Base-by-base conservation (phyloP, 2,329 filamentous ascomycete species). In the Exophiala lecanii-corni region DNA sequence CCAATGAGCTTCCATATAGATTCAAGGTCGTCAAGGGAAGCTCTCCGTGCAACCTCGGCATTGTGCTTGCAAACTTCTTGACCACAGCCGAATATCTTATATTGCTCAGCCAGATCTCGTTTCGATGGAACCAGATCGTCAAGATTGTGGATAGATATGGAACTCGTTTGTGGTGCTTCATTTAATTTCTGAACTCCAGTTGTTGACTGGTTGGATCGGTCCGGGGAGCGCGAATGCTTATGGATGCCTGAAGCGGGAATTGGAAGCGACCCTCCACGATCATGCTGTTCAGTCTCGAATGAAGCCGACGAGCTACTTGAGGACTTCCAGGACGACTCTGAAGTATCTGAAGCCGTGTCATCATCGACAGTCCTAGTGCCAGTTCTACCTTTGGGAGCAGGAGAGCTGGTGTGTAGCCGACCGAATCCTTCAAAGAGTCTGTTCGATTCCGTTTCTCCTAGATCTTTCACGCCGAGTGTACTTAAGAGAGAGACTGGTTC, bases 21-120 rank as follows among this genome's bases (percentile, higher is more conserved):
- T 18, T 84, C 82, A 20, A 94, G 66, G 51, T 95, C 86, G 10
- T 72, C 62, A 50, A 79, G 76, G 3, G 83, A 86, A 54, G 84
- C 75, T 50, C 79, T 81, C 53, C 80, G 74, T 6, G 91, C 89
- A 34, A 94, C 80, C 1, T 68, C 67, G 6, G 89, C 86, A 62
- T 98, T 98, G 57, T 94, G 84, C 33, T 78, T 73, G 63, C 91
- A 97, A 3, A 95, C 80, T 26, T 84, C 77, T n/a, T 81, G 77
- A 1, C 85, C 84, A 48, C 89, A 81, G 3, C 89, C 89, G 60
- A 92, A 89, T 10, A 96, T 84, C 17, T 76, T 76, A 63, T 97
- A 98, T 53, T 85, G 78, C 44, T 79, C 71, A 2, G 89, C 92
- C 49, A 96, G 75, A 41, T 80, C 74, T 46, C 75, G 75, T 61